Evolutionary conservation across 2,329 filamentous ascomycete genomes (phyloP).

Genomic region (Talaromyces islandicus): DNA sequence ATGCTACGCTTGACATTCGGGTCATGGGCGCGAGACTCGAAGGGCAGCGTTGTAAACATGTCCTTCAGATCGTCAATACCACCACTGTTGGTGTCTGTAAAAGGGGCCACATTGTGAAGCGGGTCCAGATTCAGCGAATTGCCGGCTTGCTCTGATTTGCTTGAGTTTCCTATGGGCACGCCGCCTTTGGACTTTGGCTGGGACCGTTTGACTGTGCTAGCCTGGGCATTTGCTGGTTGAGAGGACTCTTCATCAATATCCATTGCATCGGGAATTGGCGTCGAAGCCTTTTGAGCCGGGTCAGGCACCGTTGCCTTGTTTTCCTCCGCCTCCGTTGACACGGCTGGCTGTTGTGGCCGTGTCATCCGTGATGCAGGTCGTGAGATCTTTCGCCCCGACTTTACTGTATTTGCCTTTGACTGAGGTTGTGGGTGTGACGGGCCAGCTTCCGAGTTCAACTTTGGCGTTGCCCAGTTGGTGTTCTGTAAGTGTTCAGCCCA

Average conservation of each 20-base stretch:
- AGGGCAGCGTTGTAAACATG: slow-evolving; percentile 51
- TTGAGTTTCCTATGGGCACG: slow-evolving; percentile 7
- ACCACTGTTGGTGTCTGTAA: slow-evolving; percentile 38
- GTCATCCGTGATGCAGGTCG: slow-evolving; percentile 20
- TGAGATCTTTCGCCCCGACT: slow-evolving; percentile 29
- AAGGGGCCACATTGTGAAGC: slow-evolving; percentile 45
- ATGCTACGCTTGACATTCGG: slow-evolving; percentile 35
- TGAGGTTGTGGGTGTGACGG: slow-evolving; percentile 2
- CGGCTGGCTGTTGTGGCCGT: slow-evolving; percentile 27
- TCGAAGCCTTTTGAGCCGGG: slow-evolving; percentile 9
- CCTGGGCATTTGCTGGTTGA: slow-evolving; percentile 6
- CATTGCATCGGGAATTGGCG: slow-evolving; percentile 34
- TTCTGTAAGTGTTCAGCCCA: slow-evolving; percentile 34
- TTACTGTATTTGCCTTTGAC: slow-evolving; percentile 20
- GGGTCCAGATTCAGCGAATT: slow-evolving; percentile 44
- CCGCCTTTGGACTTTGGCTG: slow-evolving; percentile 12
- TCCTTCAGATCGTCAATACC: slow-evolving; percentile 51
- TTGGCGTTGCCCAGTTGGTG: slow-evolving; percentile 21
- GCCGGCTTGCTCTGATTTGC: slow-evolving; percentile 12
- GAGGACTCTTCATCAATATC: slow-evolving; percentile 37
- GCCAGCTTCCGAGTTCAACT: slow-evolving; percentile 8
- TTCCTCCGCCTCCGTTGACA: slow-evolving; percentile 36
- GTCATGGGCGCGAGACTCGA: slow-evolving; percentile 47
- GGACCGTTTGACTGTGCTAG: slow-evolving; percentile 14
- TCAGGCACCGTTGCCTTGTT: slow-evolving; percentile 24